Evolutionary conservation across 2,329 filamentous ascomycete species (phyloP).

Genomic region (Colletotrichum zoysiae): DNA sequence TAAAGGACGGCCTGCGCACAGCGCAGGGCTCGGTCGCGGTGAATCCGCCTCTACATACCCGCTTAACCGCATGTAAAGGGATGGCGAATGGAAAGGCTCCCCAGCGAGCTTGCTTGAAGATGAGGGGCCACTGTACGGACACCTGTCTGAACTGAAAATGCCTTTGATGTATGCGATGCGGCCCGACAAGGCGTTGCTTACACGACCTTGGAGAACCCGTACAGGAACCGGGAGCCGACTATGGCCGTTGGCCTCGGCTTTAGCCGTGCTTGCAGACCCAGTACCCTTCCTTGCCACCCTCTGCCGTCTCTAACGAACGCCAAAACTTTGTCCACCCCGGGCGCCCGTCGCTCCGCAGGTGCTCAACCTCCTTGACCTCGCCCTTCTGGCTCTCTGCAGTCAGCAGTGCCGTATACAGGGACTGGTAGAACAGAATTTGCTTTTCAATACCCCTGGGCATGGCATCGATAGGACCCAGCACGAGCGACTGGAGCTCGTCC

Average conservation of each 20-base stretch:
- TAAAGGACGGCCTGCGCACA: conserved; percentile 16
- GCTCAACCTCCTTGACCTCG: conserved; percentile 34
- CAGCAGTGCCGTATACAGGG: conserved; percentile 35
- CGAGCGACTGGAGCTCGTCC: conserved; percentile 23
- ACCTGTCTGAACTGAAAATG: conserved; percentile 31
- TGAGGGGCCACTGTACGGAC: conserved; percentile 7
- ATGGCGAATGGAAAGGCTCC: background rate
- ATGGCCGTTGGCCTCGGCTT: background rate
- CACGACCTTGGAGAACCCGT: conserved; percentile 17
- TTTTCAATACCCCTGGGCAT: conserved; percentile 28
- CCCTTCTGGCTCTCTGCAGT: conserved; percentile 9
- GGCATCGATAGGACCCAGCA: conserved; percentile 35
- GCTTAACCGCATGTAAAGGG: conserved; percentile 12
- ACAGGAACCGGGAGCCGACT: conserved; percentile 8
- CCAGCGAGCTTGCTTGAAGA: conserved; percentile 10
- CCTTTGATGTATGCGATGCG: conserved; percentile 24
- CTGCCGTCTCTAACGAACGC: conserved; percentile 23
- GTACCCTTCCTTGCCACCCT: conserved; percentile 29
- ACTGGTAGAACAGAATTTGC: conserved; percentile 39
- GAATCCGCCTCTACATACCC: background rate
- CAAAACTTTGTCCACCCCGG: conserved; percentile 42
- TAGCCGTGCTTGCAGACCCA: conserved; percentile 41
- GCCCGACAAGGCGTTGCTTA: conserved; percentile 13
- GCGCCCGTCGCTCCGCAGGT: conserved; percentile 33
- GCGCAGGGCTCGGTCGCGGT: conserved; percentile 15